Percentiles rank a stretch among this genome's conserved stretches.
These are phyloP conservation scores for Clarireedia hainanense DNA, from an alignment of 2,329 filamentous ascomycete species.

Conservation along the genomic window DNA sequence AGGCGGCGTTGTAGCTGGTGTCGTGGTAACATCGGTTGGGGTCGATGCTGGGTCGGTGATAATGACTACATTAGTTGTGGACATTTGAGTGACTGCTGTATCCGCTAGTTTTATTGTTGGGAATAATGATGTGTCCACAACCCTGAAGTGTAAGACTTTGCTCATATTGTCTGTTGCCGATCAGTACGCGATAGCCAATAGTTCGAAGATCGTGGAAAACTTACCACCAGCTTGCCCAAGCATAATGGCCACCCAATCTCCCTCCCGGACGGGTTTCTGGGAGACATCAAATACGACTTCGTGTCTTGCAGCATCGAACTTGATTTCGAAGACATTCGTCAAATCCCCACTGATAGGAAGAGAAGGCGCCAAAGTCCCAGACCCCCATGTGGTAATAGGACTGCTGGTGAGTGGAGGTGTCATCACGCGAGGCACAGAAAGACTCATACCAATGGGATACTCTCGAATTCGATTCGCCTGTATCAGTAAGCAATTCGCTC, in stretches of 20 bases:
- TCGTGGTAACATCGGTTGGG: conserved; percentile 13
- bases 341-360: neutral
- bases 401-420: neutral
- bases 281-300: neutral
- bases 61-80: neutral
- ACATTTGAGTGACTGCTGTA: conserved; percentile 7
- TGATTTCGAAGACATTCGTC: conserved; percentile 13
- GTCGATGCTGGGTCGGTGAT: neutral
- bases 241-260: conserved; percentile 24
- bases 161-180: neutral
- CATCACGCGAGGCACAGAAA: conserved; percentile 21
- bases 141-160: conserved; percentile 17
- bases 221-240: conserved; percentile 6
- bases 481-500: neutral
- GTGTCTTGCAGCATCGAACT: conserved; percentile 14
- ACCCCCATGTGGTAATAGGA: neutral
- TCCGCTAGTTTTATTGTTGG: conserved; percentile 22
- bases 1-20: conserved; percentile 21
- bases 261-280: conserved; percentile 17
- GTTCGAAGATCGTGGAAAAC: neutral
- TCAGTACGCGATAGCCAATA: neutral
- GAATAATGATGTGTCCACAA: conserved; percentile 22
- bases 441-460: conserved; percentile 29
- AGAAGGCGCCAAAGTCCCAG: neutral
- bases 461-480: conserved; percentile 21